Conservation (phyloP, 768 basidiomycete species). For the Tricholoma terreum region DNA sequence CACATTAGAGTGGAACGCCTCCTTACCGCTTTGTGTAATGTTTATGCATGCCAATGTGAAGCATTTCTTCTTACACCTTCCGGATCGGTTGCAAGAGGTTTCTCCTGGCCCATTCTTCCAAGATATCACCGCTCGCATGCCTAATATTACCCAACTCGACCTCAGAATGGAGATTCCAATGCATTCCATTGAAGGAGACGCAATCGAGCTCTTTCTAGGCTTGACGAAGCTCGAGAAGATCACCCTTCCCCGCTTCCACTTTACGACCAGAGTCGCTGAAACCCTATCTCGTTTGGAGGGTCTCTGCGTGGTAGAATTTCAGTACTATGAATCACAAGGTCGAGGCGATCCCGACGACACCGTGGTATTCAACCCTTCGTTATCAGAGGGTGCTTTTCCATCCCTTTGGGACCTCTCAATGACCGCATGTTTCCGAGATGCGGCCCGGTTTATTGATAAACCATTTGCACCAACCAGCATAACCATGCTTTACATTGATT, state of each 20-base stretch:
- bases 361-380: slow-evolving; percentile 37
- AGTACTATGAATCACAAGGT: slow-evolving; percentile 47
- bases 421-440: slow-evolving; percentile 42
- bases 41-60: slow-evolving; percentile 59
- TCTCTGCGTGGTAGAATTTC: slow-evolving; percentile 51
- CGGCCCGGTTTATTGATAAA: slow-evolving; percentile 41
- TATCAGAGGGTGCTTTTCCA: slow-evolving; percentile 51
- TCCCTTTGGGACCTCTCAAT: slow-evolving; percentile 50
- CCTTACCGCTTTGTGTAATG: slow-evolving; percentile 34
- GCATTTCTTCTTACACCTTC: slow-evolving; percentile 16
- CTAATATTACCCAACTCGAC: slow-evolving; percentile 44
- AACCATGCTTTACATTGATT: slow-evolving; percentile 51
- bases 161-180: slow-evolving; percentile 43
- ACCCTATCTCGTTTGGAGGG: slow-evolving; percentile 40
- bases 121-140: slow-evolving; percentile 49
- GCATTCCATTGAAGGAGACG: slow-evolving; percentile 36
- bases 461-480: slow-evolving; percentile 47
- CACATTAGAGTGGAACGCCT: slow-evolving; percentile 45
- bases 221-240: slow-evolving; percentile 20
- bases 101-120: slow-evolving; percentile 28
- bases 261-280: slow-evolving; percentile 47
- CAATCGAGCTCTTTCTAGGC: slow-evolving; percentile 36
- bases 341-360: slow-evolving; percentile 44
- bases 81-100: not conserved
- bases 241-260: slow-evolving; percentile 48